Percentiles rank a stretch among this genome's conserved stretches.
These are phyloP conservation scores for Phytophthora podocarpi DNA, from an alignment of 352 stramenopile species.

Conservation along the genomic window DNA sequence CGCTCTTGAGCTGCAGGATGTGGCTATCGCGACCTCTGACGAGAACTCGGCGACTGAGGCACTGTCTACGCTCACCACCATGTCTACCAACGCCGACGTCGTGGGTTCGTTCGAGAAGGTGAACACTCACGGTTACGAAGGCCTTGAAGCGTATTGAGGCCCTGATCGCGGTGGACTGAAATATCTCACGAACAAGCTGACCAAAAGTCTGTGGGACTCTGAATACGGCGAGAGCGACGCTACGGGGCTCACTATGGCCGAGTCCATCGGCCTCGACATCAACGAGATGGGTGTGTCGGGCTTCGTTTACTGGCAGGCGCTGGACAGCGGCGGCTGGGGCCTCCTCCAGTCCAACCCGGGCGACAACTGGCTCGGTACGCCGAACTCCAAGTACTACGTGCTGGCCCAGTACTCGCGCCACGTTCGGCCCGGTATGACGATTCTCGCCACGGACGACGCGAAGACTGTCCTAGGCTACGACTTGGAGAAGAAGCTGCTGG, in stretches of 20 bases:
- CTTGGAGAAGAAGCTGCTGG: slow-evolving; percentile 40
- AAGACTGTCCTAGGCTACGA: slow-evolving; percentile 56
- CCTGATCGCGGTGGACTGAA: slow-evolving; percentile 40
- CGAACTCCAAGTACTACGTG: slow-evolving; percentile 60
- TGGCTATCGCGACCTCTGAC: slow-evolving; percentile 50
- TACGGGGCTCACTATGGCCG: slow-evolving; percentile 56
- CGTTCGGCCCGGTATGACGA: slow-evolving; percentile 55
- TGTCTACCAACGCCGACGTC: slow-evolving; percentile 29
- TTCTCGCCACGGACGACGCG: slow-evolving; percentile 43
- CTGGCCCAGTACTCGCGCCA: slow-evolving; percentile 64
- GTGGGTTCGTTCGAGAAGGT: slow-evolving; percentile 44
- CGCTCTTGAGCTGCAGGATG: slow-evolving; percentile 30
- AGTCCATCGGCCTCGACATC: slow-evolving; percentile 62
- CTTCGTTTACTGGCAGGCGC: slow-evolving; percentile 69
- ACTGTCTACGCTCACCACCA: slow-evolving; percentile 32
- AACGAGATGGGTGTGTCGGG: slow-evolving; percentile 60
- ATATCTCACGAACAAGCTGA: slow-evolving; percentile 34
- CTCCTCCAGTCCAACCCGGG: slow-evolving; percentile 37
- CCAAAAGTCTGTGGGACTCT: slow-evolving; percentile 61
- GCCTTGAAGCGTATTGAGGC: slow-evolving; percentile 51
- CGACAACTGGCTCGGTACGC: slow-evolving; percentile 47
- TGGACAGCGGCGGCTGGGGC: slow-evolving; percentile 57
- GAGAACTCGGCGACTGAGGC: slow-evolving; percentile 55
- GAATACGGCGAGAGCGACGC: slow-evolving; percentile 59
- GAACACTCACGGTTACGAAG: slow-evolving; percentile 64